These are phyloP conservation scores for Colletotrichum godetiae DNA, from an alignment of 2,329 filamentous ascomycete genomes.

Conservation along the genomic window DNA sequence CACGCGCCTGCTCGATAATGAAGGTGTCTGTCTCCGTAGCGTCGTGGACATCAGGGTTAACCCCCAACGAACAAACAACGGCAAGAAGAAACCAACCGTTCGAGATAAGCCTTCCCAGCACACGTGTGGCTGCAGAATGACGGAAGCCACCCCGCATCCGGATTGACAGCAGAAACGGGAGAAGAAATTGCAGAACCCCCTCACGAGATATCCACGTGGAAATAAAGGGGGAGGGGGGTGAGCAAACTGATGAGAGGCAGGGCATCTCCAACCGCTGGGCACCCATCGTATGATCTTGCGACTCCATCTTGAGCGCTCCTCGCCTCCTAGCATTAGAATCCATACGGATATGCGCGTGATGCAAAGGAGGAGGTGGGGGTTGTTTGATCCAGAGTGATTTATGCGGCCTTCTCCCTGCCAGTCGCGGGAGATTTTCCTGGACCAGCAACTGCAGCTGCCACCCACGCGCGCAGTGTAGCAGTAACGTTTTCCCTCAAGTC, in stretches of 20 bases:
- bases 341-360: neutral
- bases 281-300: neutral
- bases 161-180: conserved; percentile 10
- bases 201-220: conserved; percentile 31
- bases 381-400: neutral
- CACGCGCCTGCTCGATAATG: neutral
- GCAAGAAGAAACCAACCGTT: conserved; percentile 9
- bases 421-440: neutral
- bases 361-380: neutral
- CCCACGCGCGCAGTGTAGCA: neutral
- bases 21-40: neutral
- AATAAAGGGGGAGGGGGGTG: neutral
- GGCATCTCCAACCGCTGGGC: neutral
- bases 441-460: neutral
- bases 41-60: neutral
- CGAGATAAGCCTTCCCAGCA: conserved; percentile 21
- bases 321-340: neutral
- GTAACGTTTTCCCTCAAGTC: neutral
- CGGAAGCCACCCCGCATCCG: conserved; percentile 5
- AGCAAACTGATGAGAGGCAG: neutral
- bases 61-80: neutral
- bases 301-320: neutral
- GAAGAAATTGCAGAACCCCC: conserved; percentile 13
- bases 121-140: conserved; percentile 27
- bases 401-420: neutral